These are phyloP conservation scores for Torulaspora delbrueckii DNA, from an alignment of 805 yeast species.

Conservation along the genomic window DNA sequence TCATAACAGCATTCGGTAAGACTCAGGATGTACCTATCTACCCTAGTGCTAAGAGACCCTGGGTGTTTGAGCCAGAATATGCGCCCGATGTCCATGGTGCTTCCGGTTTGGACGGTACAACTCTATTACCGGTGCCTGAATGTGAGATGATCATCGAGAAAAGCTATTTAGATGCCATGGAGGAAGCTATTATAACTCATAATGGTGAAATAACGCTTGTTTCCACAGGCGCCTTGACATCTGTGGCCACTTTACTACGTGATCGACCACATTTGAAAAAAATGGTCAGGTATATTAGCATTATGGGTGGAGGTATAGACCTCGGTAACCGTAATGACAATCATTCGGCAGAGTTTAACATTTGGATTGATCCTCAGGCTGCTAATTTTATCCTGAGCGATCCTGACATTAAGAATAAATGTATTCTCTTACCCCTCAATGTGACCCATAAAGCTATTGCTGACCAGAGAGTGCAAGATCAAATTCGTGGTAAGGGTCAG, in stretches of 20 bases:
- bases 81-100: slow-evolving; percentile 70
- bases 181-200: slow-evolving; percentile 41
- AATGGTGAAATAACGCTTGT: slow-evolving; percentile 53
- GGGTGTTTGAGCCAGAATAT: slow-evolving; percentile 42
- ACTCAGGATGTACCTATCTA: slow-evolving; percentile 53
- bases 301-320: slow-evolving; percentile 69
- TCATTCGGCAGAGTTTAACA: slow-evolving; percentile 66
- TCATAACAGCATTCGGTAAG: slow-evolving; percentile 55
- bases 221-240: slow-evolving; percentile 77
- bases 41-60: slow-evolving; percentile 58
- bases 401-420: slow-evolving; percentile 43
- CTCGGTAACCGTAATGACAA: slow-evolving; percentile 47
- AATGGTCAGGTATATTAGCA: slow-evolving; percentile 49
- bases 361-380: slow-evolving; percentile 71
- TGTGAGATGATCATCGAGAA: slow-evolving; percentile 31
- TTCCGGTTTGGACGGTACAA: slow-evolving; percentile 74
- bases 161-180: slow-evolving; percentile 40
- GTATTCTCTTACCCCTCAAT: slow-evolving; percentile 59
- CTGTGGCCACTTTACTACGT: slow-evolving; percentile 53
- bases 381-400: slow-evolving; percentile 54
- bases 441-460: slow-evolving; percentile 59
- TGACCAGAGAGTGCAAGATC: slow-evolving; percentile 38
- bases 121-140: slow-evolving; percentile 48
- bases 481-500: slow-evolving; percentile 37
- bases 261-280: slow-evolving; percentile 50